Base-by-base conservation (phyloP, 148 eudicot genomes). In the Limonium bicolor region DNA sequence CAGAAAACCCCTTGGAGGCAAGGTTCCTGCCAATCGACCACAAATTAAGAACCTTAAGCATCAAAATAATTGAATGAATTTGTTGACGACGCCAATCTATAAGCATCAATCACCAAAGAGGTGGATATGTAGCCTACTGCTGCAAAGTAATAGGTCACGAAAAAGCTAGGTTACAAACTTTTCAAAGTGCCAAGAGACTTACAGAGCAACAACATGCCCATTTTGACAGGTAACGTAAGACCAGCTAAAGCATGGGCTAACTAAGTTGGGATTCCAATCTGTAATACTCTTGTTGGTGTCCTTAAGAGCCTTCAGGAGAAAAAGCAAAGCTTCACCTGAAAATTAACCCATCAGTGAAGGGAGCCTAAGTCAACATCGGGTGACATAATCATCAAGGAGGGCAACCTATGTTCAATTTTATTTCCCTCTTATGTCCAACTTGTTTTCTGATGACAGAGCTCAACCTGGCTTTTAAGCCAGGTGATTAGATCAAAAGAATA, bases 181-280 rank as follows among this genome's bases (percentile, higher is more conserved):
- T n/a, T n/a, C n/a, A n/a, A n/a, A n/a, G 25, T 10, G 5, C 6
- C 17, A 7, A 50, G 49, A 38, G 20, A 68, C 95, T 66, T 66
- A 90, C 97, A 90, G 44, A 50, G 75, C 68, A 35, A 72, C 56
- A 30, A 90, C 95, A 52, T 71, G 76, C 71, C 79, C 95, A 33
- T 65, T 37, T 55, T 33, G 63, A 61, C 97, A 90, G 9, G 84
- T 64, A 39, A 90, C 93, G 59, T 78, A 66, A 37, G 85, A 70
- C 97, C 97, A 90, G 63, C 93, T 80, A 49, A 62, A 67, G 64
- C 97, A 90, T 21, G 97, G 95, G 64, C 74, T 90, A 26, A 90
- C 97, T 8, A 61, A 53, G 64, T 23, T 32, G 46, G 19, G 0
- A 54, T 75, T 62, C 97, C 97, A 90, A 57, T 77, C 76, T 9